phyloP scores from a whole-genome alignment of 371 early-diverging fungal species.

The Mucor irregularis region DNA sequence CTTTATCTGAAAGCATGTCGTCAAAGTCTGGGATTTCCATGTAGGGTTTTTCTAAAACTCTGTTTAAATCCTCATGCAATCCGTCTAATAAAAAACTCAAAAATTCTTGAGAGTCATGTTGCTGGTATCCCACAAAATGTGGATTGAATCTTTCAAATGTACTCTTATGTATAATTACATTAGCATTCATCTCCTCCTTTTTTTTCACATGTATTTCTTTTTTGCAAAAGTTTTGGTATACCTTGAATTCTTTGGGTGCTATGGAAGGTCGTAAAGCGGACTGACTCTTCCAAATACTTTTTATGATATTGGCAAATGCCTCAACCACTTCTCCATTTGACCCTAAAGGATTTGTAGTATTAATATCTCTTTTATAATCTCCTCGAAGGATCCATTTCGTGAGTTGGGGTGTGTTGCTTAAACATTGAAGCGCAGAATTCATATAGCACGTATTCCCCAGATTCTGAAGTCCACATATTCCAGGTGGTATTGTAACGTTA shows the following conservation, averaged over 20 bases:
- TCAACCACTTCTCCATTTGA: slow-evolving; percentile 75
- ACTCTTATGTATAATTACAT: slow-evolving; percentile 33
- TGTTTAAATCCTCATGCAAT: slow-evolving; percentile 76
- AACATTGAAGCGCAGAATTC: slow-evolving; percentile 95
- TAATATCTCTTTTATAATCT: slow-evolving; percentile 69
- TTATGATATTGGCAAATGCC: slow-evolving; percentile 66
- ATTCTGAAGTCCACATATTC: slow-evolving; percentile 80
- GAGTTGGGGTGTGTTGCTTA: slow-evolving; percentile 84
- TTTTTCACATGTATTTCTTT: slow-evolving; percentile 29
- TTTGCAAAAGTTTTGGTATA: no score
- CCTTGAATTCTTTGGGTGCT: slow-evolving; percentile 55
- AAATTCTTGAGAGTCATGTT: slow-evolving; percentile 85
- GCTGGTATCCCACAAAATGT: slow-evolving; percentile 62
- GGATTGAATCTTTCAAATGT: slow-evolving; percentile 66
- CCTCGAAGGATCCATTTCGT: slow-evolving; percentile 82
- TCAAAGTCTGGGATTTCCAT: slow-evolving; percentile 64
- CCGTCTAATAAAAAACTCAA: slow-evolving; percentile 71
- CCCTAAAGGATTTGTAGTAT: slow-evolving; percentile 78
- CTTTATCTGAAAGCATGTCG: slow-evolving; percentile 18
- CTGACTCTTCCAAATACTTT: slow-evolving; percentile 65
- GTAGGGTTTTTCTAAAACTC: slow-evolving; percentile 63
- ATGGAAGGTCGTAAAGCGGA: slow-evolving; percentile 37
- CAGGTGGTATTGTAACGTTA: slow-evolving; percentile 41
- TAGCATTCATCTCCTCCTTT: not conserved
- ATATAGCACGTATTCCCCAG: slow-evolving; percentile 98